Base-by-base conservation (phyloP, 2,329 filamentous ascomycete species). In the Claviceps monticola region DNA sequence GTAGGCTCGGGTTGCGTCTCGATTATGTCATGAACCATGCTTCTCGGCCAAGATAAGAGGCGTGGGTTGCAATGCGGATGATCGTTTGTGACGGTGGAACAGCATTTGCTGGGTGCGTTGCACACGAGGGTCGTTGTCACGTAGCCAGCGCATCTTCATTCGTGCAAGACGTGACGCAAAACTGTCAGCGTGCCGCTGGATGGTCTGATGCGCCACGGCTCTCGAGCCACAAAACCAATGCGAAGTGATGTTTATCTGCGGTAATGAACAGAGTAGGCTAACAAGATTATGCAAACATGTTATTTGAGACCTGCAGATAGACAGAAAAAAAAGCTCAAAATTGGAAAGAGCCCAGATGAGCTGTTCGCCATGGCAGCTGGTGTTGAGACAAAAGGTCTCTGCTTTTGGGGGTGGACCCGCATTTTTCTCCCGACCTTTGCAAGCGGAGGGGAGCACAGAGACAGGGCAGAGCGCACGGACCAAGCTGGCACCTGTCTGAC, bases 401-500 rank as follows among this genome's bases (percentile, higher is more conserved):
- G 5, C 42, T 29, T 34, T 34, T 34, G 29, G 29, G 19, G 13
- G 17, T 17, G 42, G 49, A 34, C 49, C 42, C 21, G 19, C 8
- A 39, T 45, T 52, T 54, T 38, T 48, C 46, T 52, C 53, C 54
- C 55, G 54, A 53, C 44, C 46, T 41, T 48, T 26, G 51, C 52
- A 52, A 46, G 26, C 13, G 17, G n/a, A 39, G 9, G 43, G 17
- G 7, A 43, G 17, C 7, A 13, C n/a, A 38, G 16, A 51, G 48
- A 42, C 26, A 43, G 13, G 46, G 23, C 9, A 38, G 17, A 42
- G 36, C 46, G 55, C 55, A 56, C 56, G 49, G 55, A 55, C 56
- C 56, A 56, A 21, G 29, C 51, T 41, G 45, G 39, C 46, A 43
- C 48, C 49, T 56, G 29, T 34, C 29, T 34, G 51, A 53, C 54